Evolutionary conservation across 208 protist genomes (phyloP).

Genomic region (Crithidia brevicula): DNA sequence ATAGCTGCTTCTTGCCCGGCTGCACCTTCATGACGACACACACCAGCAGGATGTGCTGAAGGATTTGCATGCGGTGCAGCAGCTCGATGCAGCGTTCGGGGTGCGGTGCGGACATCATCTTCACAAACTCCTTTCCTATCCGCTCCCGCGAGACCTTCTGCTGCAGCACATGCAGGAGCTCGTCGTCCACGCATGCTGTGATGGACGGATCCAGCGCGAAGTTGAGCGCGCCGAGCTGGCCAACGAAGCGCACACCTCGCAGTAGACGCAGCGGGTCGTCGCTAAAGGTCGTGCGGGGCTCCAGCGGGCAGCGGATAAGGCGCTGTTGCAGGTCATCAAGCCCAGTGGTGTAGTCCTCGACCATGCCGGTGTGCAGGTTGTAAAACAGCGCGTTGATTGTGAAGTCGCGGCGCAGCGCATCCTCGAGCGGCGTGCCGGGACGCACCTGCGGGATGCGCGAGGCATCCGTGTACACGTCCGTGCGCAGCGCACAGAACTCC

Average conservation of each 20-base stretch:
- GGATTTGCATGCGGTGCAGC: conserved; percentile 53
- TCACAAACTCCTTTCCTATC: conserved; percentile 83
- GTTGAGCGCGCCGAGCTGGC: conserved; percentile 81
- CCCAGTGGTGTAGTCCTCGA: conserved; percentile 96
- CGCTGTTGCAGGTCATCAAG: conserved; percentile 86
- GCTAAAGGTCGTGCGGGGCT: conserved; percentile 80
- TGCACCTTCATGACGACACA: conserved; percentile 55
- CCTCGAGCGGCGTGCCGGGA: conserved; percentile 87
- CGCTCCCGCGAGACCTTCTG: conserved; percentile 87
- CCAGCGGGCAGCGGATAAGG: conserved; percentile 92
- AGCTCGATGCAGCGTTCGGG: conserved; percentile 70
- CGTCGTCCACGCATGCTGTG: conserved; percentile 48
- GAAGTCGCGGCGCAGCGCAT: conserved; percentile 97
- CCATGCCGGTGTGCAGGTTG: conserved; percentile 94
- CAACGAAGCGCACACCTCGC: conserved; percentile 93
- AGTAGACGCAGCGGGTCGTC: conserved; percentile 96
- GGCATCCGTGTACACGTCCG: conserved; percentile 92
- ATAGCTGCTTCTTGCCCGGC: conserved; percentile 43
- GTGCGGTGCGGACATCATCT: conserved; percentile 71
- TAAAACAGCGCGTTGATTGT: conserved; percentile 99
- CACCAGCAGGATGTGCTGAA: conserved; percentile 71
- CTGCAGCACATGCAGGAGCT: conserved; percentile 58
- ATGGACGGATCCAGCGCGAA: conserved; percentile 83
- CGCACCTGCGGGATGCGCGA: conserved; percentile 93
- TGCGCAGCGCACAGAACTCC: conserved; percentile 98